Percentiles rank a stretch among this genome's conserved stretches.
These are phyloP conservation scores for Colletotrichum sp. DNA, from an alignment of 2,329 filamentous ascomycete genomes.

Conservation along the genomic window DNA sequence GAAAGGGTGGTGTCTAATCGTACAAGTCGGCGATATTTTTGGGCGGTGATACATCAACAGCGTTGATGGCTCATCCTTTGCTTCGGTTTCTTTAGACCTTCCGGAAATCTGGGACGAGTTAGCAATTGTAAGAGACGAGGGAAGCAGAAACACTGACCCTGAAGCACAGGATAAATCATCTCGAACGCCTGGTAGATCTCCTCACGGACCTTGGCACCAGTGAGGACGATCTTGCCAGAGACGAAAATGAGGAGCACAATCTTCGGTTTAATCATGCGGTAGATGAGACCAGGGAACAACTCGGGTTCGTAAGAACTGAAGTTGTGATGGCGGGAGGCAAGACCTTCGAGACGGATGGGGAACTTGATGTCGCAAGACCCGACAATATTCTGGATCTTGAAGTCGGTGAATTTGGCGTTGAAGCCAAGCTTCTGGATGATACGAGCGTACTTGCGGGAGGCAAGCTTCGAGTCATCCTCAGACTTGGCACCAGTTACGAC, in stretches of 20 bases:
- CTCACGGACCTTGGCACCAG: conserved; percentile 95
- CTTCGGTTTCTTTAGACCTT: conserved; percentile 48
- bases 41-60: conserved; percentile 22
- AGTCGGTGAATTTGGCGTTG: conserved; percentile 99
- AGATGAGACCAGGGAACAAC: conserved; percentile 98
- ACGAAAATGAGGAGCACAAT: conserved; percentile 98
- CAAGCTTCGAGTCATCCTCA: conserved; percentile 96
- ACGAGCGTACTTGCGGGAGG: conserved; percentile 95
- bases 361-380: conserved; percentile 99
- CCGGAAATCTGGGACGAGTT: conserved; percentile 53
- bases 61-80: neutral
- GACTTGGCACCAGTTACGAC: conserved; percentile 98
- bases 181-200: conserved; percentile 98
- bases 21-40: conserved; percentile 37
- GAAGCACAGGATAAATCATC: conserved; percentile 95
- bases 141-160: conserved; percentile 60
- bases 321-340: conserved; percentile 97
- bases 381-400: conserved; percentile 99
- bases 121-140: conserved; percentile 15
- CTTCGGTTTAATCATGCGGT: conserved; percentile 99
- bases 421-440: conserved; percentile 99
- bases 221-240: conserved; percentile 96
- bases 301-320: conserved; percentile 99
- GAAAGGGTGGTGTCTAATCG: conserved; percentile 44
- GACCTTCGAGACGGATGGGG: conserved; percentile 93